Percentiles rank a stretch among this genome's conserved stretches.
These are phyloP conservation scores for Exophiala alcalophila DNA, from an alignment of 2,329 filamentous ascomycete species.

Conservation along the genomic window DNA sequence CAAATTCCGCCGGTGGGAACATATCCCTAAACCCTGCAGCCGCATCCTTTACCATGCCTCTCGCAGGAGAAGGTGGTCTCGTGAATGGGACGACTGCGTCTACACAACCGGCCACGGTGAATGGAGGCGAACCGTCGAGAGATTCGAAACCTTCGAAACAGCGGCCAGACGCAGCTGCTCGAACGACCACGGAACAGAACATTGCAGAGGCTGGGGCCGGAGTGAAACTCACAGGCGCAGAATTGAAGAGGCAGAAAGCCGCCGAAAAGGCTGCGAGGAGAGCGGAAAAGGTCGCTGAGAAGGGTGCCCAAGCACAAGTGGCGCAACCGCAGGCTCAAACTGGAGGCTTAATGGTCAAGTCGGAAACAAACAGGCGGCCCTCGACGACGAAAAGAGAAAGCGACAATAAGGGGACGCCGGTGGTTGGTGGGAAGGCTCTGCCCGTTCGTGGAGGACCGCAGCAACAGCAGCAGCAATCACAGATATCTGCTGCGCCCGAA, in stretches of 20 bases:
- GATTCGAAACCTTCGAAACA: slow-evolving; percentile 15
- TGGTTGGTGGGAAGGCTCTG: slow-evolving; percentile 21
- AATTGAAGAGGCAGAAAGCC: slow-evolving; percentile 84
- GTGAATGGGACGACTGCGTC: slow-evolving; percentile 11
- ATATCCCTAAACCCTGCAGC: slow-evolving; percentile 25
- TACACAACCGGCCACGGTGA: slow-evolving; percentile 4
- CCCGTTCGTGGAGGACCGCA: slow-evolving; percentile 35
- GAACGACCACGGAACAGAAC: slow-evolving; percentile 25
- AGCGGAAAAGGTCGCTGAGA: slow-evolving; percentile 61
- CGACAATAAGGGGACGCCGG: slow-evolving; percentile 37
- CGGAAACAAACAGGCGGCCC: slow-evolving; percentile 27
- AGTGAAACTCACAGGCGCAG: slow-evolving; percentile 53
- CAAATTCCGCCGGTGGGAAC: slow-evolving; percentile 4
- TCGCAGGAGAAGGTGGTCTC: not conserved
- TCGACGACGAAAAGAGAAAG: slow-evolving; percentile 27
- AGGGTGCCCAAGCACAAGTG: slow-evolving; percentile 37
- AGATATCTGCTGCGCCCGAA: slow-evolving; percentile 34
- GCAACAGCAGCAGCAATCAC: slow-evolving; percentile 30
- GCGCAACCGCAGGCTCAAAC: slow-evolving; percentile 27
- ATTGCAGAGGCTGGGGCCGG: slow-evolving; percentile 31
- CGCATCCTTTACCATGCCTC: slow-evolving; percentile 26
- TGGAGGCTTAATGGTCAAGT: slow-evolving; percentile 33
- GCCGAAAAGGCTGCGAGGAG: slow-evolving; percentile 87
- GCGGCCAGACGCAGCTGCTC: slow-evolving; percentile 15
- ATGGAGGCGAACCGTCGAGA: slow-evolving; percentile 10